A percentile compares a stretch with the other conserved stretches of the same genome.
These are phyloP conservation scores for Colletotrichum sublineola DNA, from an alignment of 2,329 filamentous ascomycete species.

Conservation along the genomic window DNA sequence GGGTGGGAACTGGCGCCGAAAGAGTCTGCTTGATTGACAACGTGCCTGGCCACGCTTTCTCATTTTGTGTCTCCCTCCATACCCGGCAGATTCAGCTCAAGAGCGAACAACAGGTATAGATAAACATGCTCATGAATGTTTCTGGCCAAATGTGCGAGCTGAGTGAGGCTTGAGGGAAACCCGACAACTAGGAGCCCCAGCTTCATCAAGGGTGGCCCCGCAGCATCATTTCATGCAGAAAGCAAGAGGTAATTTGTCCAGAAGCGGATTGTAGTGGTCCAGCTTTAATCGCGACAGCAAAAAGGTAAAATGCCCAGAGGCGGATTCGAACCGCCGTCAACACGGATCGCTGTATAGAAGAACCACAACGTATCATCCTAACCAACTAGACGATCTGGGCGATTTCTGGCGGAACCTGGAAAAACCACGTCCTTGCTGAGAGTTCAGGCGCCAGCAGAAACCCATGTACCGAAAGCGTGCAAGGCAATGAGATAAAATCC, in stretches of 20 bases:
- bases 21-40: neutral
- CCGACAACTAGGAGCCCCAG: no score
- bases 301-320: conserved; percentile 33
- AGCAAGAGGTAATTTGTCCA: conserved; percentile 6
- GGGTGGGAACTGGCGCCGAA: neutral
- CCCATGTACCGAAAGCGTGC: conserved; percentile 11
- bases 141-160: neutral
- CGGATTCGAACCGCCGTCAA: conserved; percentile 43
- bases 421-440: conserved; percentile 5
- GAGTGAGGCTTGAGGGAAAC: neutral
- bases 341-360: conserved; percentile 38
- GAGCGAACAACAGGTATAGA: neutral
- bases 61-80: neutral
- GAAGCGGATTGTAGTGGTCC: conserved; percentile 28
- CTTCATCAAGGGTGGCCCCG: neutral
- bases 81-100: neutral
- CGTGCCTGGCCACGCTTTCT: neutral
- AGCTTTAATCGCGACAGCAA: no score
- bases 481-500: neutral
- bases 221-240: neutral
- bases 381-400: conserved; percentile 43
- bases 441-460: fast-evolving
- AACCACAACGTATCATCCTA: conserved; percentile 43
- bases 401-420: neutral
- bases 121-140: neutral